Evolutionary conservation across 192 early-diverging fungal genomes (phyloP), one percentile per base, ranked within the genome.

Genomic region (Coemansia sp.): DNA sequence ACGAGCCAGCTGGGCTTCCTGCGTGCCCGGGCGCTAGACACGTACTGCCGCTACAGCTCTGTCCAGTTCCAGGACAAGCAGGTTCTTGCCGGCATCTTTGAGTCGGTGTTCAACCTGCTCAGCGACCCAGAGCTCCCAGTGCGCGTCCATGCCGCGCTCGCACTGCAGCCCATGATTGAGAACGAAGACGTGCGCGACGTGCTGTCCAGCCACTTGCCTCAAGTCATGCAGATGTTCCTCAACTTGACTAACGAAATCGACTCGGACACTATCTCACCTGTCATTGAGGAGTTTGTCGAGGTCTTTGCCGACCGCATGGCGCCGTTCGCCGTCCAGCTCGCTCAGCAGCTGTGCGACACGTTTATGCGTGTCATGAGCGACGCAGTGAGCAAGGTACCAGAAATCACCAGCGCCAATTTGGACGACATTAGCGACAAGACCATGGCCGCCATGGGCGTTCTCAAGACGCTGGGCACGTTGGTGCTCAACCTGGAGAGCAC

Each of bases 261-360:
- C 80, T 88, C 95, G 73, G 96, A 98, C 73, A 93, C 91, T 8
- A 85, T 99, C 7, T 87, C 95, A 0, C 82, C 80, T 31, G 91
- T 95, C 40, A 94, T 98, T 87, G 95, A 98, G 64, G 89, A 90
- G 66, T 90, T 99, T 79, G 95, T 98, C 6, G 93, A 93, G 70
- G 89, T 92, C 29, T 99, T 94, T 87, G 88, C 96, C 33, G 90
- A 94, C 42, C 90, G 95, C 72, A 86, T 99, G 76, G 89, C 89
- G 15, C 98, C 98, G 5, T 99, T 96, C 79, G 94, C 98, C 4
- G 89, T 93, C 31, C 89, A 97, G 78, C 89, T 99, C 16, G 91
- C 89, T 64, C 87, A 89, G 49, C 93, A 96, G 76, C 84, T 99
- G 78, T 80, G 90, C 46, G 93, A 96, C 61, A 93, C 95, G 6